Evolutionary conservation across 495 filamentous ascomycete species (phyloP), one percentile per base, ranked within the genome.

Genomic region (Hypoxylon rickii): DNA sequence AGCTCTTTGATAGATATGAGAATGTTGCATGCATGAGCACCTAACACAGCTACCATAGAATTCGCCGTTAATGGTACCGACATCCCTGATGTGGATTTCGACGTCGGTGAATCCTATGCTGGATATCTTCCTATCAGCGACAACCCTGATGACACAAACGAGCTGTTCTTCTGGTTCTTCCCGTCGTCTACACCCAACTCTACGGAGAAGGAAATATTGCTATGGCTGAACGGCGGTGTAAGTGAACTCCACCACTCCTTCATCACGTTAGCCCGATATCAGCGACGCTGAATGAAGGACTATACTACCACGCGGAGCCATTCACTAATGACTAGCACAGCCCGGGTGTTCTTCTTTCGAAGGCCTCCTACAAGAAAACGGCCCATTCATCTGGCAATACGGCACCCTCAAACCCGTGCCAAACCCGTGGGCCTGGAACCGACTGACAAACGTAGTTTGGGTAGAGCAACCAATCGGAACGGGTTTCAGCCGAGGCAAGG

Each of bases 121-220:
- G 89, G 89, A 17, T 80, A 88, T n/a, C 67, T 93, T 5, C 80
- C 88, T n/a, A 89, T 90, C 51, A 68, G 74, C 4, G 60, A 66
- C 21, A 63, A 71, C 32, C 57, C 62, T 2, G 75, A 84, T 36
- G 81, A 84, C 63, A 79, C 74, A 0, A 79, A 81, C 42, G 67
- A 81, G 63, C 73, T 92, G 2, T 90, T 81, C 65, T 93, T 89
- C 61, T 93, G 89, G 88, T 90, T 86, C 72, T 90, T 88, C 63
- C 86, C 86, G 2, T 84, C 11, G 68, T 73, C 22, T 81, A 84
- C 45, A 70, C 75, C 7, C 56, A 62, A 62, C 18, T 31, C 55
- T 0, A 76, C 80, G 7, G 73, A 77, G 13, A 85, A 89, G 41
- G 87, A 91, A 68, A 84, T 89, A 40, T 76, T 83, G 1, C 83